Evolutionary conservation across 306 rosid genomes (phyloP), one percentile per base, ranked within the genome.

Genomic region (Herpetospermum pedunculosum): DNA sequence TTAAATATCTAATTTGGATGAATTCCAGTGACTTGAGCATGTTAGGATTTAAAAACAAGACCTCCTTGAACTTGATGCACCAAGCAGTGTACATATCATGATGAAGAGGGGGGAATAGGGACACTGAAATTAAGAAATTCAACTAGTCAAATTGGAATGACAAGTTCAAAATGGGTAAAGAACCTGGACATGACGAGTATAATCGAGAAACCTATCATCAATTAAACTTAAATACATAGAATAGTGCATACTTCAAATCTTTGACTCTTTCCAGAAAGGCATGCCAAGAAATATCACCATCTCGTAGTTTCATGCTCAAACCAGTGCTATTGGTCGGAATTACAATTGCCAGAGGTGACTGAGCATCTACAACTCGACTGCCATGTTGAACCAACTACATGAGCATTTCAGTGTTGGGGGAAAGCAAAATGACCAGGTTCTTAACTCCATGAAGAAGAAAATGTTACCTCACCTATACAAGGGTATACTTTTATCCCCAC

Each of bases 321-420:
- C 50, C 85, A 73, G 86, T 80, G 65, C 86, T 87, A 71, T 76
- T 84, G 28, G 86, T 14, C 60, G 96, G 90, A 78, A 91, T 78
- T 64, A 91, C 92, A 30, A 94, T 64, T 37, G 98, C 92, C 85
- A 79, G 77, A 29, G 97, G 98, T 67, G 98, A 84, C 68, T 78
- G 79, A 54, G 98, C 96, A 63, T 85, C 97, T 81, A 91, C 87
- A 64, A 94, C 55, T 87, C 96, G 82, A 84, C 98, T 94, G 97
- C 94, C 89, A 71, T 76, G 76, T 78, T 55, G 81, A 83, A 84
- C 50, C 72, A 49, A 75, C 71, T 55, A 55, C 57, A 75, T 84
- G 82, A 86, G 88, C 67, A 63, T 55, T 9, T 55, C 40, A 30
- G 72, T 28, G 21, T 46, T 25, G 8, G 8, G 18, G 57, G 72